Percentiles rank a stretch among this genome's conserved stretches.
Evolutionary conservation across 2,329 filamentous ascomycete genomes (phyloP).

Genomic region (Xylaria sp.): DNA sequence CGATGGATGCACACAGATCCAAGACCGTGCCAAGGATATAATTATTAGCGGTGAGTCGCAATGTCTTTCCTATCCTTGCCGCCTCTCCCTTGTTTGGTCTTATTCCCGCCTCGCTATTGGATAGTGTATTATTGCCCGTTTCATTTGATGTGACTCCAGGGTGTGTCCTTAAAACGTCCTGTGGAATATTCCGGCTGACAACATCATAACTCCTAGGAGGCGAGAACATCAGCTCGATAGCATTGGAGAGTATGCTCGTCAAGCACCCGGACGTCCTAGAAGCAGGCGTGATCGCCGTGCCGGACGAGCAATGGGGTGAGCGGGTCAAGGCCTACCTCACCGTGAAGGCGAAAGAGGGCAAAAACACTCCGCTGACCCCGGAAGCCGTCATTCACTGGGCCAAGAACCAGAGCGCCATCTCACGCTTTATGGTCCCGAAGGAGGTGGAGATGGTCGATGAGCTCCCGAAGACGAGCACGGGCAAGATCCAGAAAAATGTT

Average conservation of each 20-base stretch:
- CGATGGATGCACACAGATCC: slow-evolving; percentile 88
- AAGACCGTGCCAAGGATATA: slow-evolving; percentile 95
- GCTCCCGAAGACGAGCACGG: slow-evolving; percentile 95
- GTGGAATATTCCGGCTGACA: neutral
- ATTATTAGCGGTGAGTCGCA: slow-evolving; percentile 81
- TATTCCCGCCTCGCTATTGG: neutral
- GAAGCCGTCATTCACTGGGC: slow-evolving; percentile 86
- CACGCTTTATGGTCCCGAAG: slow-evolving; percentile 83
- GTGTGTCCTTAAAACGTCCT: neutral
- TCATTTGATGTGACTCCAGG: no score
- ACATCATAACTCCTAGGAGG: slow-evolving; percentile 63
- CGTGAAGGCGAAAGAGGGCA: slow-evolving; percentile 64
- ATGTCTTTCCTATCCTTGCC: neutral
- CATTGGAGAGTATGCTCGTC: slow-evolving; percentile 86
- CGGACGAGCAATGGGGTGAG: slow-evolving; percentile 93
- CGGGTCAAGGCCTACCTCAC: slow-evolving; percentile 94
- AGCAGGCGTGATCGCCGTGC: slow-evolving; percentile 85
- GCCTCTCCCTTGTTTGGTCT: neutral
- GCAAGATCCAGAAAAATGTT: slow-evolving; percentile 95
- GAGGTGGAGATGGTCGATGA: slow-evolving; percentile 81
- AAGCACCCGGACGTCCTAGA: slow-evolving; percentile 90
- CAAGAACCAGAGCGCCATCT: slow-evolving; percentile 78
- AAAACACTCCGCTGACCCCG: slow-evolving; percentile 55
- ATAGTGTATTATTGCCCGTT: neutral
- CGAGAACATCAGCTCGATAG: slow-evolving; percentile 95